Evolutionary conservation across 768 basidiomycete species (phyloP).

Genomic region (Rhodotorula sphaerocarpa): DNA sequence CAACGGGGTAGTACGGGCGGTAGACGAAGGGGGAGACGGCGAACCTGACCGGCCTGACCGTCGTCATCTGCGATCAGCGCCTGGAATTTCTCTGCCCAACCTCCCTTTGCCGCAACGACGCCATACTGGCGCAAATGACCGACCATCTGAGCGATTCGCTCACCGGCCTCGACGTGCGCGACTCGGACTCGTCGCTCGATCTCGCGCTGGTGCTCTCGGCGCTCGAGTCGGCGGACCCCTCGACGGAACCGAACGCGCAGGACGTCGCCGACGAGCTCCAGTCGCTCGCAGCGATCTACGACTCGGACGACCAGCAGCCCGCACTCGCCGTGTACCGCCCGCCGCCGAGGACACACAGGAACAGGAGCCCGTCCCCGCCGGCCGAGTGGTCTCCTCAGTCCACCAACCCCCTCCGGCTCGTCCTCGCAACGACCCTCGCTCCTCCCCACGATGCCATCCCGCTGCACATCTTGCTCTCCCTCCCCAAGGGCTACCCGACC

Average conservation of each 20-base stretch:
- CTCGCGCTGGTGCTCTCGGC: conserved; percentile 10
- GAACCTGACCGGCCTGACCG: no score
- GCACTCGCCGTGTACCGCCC: conserved; percentile 9
- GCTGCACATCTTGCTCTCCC: conserved; percentile 47
- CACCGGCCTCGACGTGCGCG: background rate
- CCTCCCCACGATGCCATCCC: conserved; percentile 47
- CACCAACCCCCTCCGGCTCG: conserved; percentile 14
- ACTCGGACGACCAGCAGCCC: background rate
- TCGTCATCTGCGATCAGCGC: no score
- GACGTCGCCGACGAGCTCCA: conserved; percentile 21
- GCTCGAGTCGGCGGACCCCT: conserved; percentile 4
- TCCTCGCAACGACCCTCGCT: conserved; percentile 46
- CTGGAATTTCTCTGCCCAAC: no score
- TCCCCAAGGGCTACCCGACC: conserved; percentile 56
- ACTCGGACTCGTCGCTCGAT: conserved; percentile 8
- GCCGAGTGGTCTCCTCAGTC: conserved; percentile 1
- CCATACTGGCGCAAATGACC: no score
- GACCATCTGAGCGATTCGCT: background rate
- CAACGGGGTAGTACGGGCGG: no score
- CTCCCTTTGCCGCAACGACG: no score
- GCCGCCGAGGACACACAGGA: background rate
- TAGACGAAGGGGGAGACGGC: no score
- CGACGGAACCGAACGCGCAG: background rate
- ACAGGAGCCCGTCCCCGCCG: background rate
- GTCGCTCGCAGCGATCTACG: conserved; percentile 19